Evolutionary conservation across 768 basidiomycete genomes (phyloP), one percentile per base, ranked within the genome.

Genomic region (Russula lepida): DNA sequence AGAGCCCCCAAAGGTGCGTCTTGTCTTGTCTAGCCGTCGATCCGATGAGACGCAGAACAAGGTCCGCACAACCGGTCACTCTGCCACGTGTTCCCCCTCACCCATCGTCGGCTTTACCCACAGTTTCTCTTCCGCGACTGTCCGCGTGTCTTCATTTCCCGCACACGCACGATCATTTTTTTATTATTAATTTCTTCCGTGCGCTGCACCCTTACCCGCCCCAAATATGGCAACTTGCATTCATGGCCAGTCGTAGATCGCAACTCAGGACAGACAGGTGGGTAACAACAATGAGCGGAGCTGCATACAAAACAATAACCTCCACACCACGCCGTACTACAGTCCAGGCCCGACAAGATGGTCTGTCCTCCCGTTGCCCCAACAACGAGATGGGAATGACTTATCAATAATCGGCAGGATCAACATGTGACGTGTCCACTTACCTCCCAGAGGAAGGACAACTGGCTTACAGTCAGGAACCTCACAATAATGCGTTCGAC

Each of bases 371-470:
- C 41, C 63, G 58, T 64, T 33, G 41, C 59, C 64, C 61, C 62
- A 46, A 58, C 65, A 33, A 64, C 52, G 28, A 55, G 49, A 50
- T 41, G 19, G 32, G 33, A 54, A 54, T 32, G 33, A 23, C 27
- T 52, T 32, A 43, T 58, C 52, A 65, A 47, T 52, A 56, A 56
- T 60, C 46, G n/a, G n/a, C n/a, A 23, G 11, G 11, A 21, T 44
- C 46, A 6, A 44, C 19, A 58, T 47, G 58, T 55, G 60, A 57
- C 53, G 4, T 11, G 19, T 67, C 67, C 66, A 74, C 84, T 69
- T 71, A 87, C 88, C 87, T 80, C 81, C 76, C 70, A 91, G 75
- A 55, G 89, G 91, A 58, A 91, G 78, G 25, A 94, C 82, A 11
- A 85, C 80, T 44, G 86, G 80, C 59, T 78, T 70, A 73, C 82